phyloP scores from a whole-genome alignment of 2,329 filamentous ascomycete genomes.

The Dactylellina cionopaga region DNA sequence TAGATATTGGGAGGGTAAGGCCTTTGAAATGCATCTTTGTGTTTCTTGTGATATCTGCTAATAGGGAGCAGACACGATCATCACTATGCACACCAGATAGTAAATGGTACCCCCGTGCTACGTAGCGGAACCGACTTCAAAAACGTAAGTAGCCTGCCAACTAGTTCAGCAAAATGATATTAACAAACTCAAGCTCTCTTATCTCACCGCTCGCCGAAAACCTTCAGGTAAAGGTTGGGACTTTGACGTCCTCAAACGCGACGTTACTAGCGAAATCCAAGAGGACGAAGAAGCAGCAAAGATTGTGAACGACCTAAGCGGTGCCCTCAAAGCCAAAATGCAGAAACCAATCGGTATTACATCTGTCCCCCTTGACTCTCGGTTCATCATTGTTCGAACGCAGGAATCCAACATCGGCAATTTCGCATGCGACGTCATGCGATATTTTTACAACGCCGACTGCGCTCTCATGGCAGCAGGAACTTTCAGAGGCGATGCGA shows the following conservation, averaged over 20 bases:
- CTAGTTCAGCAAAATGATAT: neutral
- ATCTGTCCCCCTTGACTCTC: slow-evolving; percentile 80
- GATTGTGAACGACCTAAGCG: slow-evolving; percentile 75
- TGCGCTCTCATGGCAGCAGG: slow-evolving; percentile 86
- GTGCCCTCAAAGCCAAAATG: slow-evolving; percentile 77
- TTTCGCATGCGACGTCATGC: slow-evolving; percentile 91
- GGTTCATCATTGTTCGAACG: slow-evolving; percentile 82
- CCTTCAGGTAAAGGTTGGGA: slow-evolving; percentile 71
- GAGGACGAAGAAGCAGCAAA: slow-evolving; percentile 71
- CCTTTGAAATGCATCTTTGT: neutral
- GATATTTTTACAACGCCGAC: slow-evolving; percentile 80
- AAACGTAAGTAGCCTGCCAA: slow-evolving; percentile 48
- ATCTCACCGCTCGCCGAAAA: slow-evolving; percentile 78
- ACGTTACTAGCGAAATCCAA: slow-evolving; percentile 66
- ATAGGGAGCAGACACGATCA: slow-evolving; percentile 75
- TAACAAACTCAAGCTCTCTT: slow-evolving; percentile 71
- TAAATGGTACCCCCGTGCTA: slow-evolving; percentile 84
- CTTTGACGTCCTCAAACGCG: slow-evolving; percentile 78
- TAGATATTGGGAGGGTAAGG: slow-evolving; percentile 69
- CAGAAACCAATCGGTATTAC: slow-evolving; percentile 87
- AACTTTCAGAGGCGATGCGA: slow-evolving; percentile 86
- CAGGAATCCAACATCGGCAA: slow-evolving; percentile 87
- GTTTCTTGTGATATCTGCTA: neutral
- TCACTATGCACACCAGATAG: slow-evolving; percentile 79
- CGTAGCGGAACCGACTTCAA: slow-evolving; percentile 92